Base-by-base conservation (phyloP, 1,139 yeast genomes). In the Entelexis paramagnoliae region DNA sequence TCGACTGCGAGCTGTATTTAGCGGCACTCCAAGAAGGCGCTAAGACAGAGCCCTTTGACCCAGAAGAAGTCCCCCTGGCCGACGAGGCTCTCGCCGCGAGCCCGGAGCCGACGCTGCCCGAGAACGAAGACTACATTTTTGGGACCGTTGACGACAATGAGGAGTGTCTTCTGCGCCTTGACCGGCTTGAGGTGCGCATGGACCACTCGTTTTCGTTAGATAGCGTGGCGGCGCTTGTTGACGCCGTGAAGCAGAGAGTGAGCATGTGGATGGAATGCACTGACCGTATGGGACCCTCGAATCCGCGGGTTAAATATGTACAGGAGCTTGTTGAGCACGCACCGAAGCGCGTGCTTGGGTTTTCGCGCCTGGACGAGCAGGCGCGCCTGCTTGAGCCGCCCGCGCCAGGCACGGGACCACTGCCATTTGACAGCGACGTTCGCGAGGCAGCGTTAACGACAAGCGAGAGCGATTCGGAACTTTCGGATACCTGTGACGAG, bases 51-150 rank as follows among this genome's bases (percentile, higher is more conserved):
- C 29, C 32, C 5, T 29, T 42, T 14, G 38, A 40, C 28, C 10
- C n/a, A 5, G 51, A 33, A 0, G 58, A 56, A 11, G 48, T 56
- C 9, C 59, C 59, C 14, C 53, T 53, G 10, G 59, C 59, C 2
- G 55, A 38, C 3, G 61, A 58, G 34, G 51, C 49, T 9, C 50
- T 50, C 17, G 47, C 28, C 6, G 17, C 29, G 13, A n/a, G 7
- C 13, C 7, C 42, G 1, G 56, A 52, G 24, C 39, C 38, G 7
- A 44, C 33, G 24, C 10, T 34, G 11, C 11, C 19, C 14, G 40
- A 44, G 14, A 16, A 4, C 13, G 47, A 34, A 19, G 46, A 40
- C 32, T 13, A 26, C 9, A 13, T 30, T 26, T 8, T 29, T 3
- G 51, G 51, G 2, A 43, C 11, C 10, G 13, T 30, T 8, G 48